Evolutionary conservation across 176 grass and related monocot species (phyloP), one percentile per base, ranked within the genome.

Genomic region (Rhynchospora tenuis): DNA sequence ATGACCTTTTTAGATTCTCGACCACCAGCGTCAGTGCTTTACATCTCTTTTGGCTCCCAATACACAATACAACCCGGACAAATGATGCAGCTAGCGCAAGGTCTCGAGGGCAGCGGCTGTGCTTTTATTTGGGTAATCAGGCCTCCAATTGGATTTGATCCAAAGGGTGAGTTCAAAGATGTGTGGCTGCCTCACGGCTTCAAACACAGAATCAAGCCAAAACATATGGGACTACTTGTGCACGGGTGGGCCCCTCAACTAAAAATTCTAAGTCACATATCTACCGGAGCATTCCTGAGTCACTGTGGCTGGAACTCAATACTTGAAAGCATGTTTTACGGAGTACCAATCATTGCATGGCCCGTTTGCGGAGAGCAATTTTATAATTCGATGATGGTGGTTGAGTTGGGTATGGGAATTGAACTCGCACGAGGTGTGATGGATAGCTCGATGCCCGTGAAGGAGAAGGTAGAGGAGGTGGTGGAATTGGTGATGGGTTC

Each of bases 151-250:
- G 86, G 86, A 9, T 83, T 78, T 62, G 28, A 46, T 16, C 10
- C 46, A 26, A 83, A 77, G 2, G 81, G 22, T 0, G 43, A 54
- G 58, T 83, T 77, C 86, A 23, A 65, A 51, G 80, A 64, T 14
- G 69, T 83, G 52, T 88, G 86, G 86, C 69, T 88, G 52, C 86
- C 86, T 46, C n/a, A 61, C 15, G 80, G 26, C 19, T 83, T 88
- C 86, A 60, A 88, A 56, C 22, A 58, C 38, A 27, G 70, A 59
- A 83, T 78, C 43, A 54, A 16, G 73, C 20, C 27, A 78, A 47
- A 78, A 10, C 54, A 78, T 27, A 57, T n/a, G 27, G 73, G 73
- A 28, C 9, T 78, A 16, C 29, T 78, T 7, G 22, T 78, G 17
- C 73, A 78, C 55, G 23, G 47, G 13, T 78, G 73, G 73, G 47